These are phyloP conservation scores for Rosellinia necatrix DNA, from an alignment of 2,329 filamentous ascomycete species.

Conservation along the genomic window DNA sequence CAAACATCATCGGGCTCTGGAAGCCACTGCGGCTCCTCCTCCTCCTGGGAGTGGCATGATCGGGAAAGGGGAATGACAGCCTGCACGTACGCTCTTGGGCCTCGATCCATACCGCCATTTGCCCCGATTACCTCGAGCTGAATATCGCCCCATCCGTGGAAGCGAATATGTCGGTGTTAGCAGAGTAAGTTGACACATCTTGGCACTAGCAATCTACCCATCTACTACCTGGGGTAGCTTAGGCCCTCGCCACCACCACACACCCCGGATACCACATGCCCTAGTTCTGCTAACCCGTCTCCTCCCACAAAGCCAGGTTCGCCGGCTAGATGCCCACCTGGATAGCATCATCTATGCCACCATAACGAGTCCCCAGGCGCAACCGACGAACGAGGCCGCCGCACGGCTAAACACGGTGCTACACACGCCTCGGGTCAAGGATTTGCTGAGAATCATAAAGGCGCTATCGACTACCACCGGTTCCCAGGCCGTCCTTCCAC, in stretches of 20 bases:
- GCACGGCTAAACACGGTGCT: conserved; percentile 55
- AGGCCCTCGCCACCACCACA: too few species aligned
- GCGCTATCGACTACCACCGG: conserved; percentile 72
- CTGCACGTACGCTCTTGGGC: conserved; percentile 16
- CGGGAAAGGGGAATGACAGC: conserved; percentile 29
- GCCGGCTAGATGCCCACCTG: conserved; percentile 67
- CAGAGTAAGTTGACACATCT: conserved; percentile 49
- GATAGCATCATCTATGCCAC: conserved; percentile 62
- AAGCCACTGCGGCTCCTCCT: conserved; percentile 8
- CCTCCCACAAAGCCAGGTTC: conserved; percentile 53
- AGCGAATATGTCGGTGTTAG: conserved; percentile 51
- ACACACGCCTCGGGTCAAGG: conserved; percentile 59
- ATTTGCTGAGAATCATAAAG: conserved; percentile 71
- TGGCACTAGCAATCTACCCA: conserved; percentile 14
- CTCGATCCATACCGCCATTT: conserved; percentile 31
- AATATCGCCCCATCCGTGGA: conserved; percentile 8
- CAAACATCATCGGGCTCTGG: not conserved
- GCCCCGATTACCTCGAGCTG: conserved; percentile 7
- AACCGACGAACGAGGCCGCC: conserved; percentile 40
- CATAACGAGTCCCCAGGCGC: conserved; percentile 48
- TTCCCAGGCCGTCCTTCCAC: conserved; percentile 64
- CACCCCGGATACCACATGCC: too few species aligned
- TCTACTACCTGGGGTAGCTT: too few species aligned
- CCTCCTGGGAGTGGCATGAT: conserved; percentile 31
- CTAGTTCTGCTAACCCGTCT: conserved; percentile 18